Percentiles rank a stretch among this genome's conserved stretches.
These are phyloP conservation scores for Colletotrichum simmondsii DNA, from an alignment of 2,329 filamentous ascomycete genomes.

Conservation along the genomic window DNA sequence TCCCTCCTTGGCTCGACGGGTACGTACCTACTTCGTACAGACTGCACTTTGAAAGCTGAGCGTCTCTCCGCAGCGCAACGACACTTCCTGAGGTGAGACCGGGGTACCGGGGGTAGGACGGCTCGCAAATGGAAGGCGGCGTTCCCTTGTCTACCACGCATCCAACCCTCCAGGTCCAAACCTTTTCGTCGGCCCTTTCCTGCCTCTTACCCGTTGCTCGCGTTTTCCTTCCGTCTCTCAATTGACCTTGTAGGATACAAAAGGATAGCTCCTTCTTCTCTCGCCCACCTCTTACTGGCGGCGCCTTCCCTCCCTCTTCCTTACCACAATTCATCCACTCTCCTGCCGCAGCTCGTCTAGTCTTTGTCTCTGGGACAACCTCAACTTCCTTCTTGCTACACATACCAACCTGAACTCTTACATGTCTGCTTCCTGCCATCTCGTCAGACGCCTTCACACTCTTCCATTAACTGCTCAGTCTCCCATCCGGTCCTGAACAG, in stretches of 20 bases:
- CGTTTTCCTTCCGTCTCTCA: constrained; percentile 33
- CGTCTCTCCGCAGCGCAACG: constrained; percentile 19
- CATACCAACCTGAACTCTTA: neutral
- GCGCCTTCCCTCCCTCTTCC: neutral
- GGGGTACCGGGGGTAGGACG: constrained; percentile 17
- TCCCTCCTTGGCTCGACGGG: neutral
- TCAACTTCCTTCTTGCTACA: neutral
- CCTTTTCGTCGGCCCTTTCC: constrained; percentile 29
- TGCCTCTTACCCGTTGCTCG: constrained; percentile 26
- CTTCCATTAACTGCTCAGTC: constrained; percentile 6
- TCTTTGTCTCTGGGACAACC: constrained; percentile 5
- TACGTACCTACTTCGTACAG: neutral
- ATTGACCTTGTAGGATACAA: constrained; percentile 29
- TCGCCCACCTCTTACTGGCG: neutral
- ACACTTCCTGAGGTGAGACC: constrained; percentile 9
- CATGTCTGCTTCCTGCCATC: neutral
- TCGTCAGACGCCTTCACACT: neutral
- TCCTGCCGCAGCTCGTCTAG: neutral
- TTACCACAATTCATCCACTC: constrained; percentile 10
- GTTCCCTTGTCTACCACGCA: constrained; percentile 36
- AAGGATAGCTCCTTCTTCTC: constrained; percentile 29
- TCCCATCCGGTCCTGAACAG: neutral
- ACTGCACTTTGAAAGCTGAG: neutral
- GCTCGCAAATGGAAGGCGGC: constrained; percentile 17
- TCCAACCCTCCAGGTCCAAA: constrained; percentile 16